Base-by-base conservation (phyloP, 2,329 filamentous ascomycete genomes). In the Mycosphaerelloides madeirae region DNA sequence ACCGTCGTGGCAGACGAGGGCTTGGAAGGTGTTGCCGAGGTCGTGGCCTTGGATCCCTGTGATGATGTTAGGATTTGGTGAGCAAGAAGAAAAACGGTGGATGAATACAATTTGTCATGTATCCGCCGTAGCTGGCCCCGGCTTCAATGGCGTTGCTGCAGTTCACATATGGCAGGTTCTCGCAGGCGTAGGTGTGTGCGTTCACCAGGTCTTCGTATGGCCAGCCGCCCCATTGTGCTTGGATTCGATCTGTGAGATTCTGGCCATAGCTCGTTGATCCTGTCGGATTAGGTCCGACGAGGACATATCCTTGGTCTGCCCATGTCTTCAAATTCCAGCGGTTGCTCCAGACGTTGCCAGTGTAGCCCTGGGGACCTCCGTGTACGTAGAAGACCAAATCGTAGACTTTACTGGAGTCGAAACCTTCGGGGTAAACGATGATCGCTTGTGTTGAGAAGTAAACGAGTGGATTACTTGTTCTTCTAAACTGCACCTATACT, bases 21-120 rank as follows among this genome's bases (percentile, higher is more conserved):
- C 88, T 66, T 87, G 87, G 77, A 96, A 94, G 55, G 84, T 81
- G 20, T 87, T 81, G 15, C 88, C 89, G 0, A 96, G 76, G 1
- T 80, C 76, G 51, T 93, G 85, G 6, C 89, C 89, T 67, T 95
- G 87, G 56, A 95, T 88, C 88, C n/a, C n/a, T n/a, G n/a, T n/a
- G n/a, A n/a, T n/a, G n/a, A n/a, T n/a, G n/a, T n/a, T n/a, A n/a
- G n/a, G n/a, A n/a, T n/a, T n/a, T n/a, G n/a, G n/a, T n/a, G n/a
- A n/a, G n/a, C n/a, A n/a, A n/a, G n/a, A n/a, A n/a, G n/a, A n/a
- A n/a, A n/a, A n/a, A n/a, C 89, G n/a, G n/a, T n/a, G n/a, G n/a
- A n/a, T n/a, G n/a, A n/a, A n/a, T n/a, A n/a, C 53, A 55, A 31
- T 51, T 48, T 8, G 38, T 57, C 77, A 56, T 52, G 39, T 51